Conservation (phyloP, 345 rosid species). For the Sisymbrium altissimum region DNA sequence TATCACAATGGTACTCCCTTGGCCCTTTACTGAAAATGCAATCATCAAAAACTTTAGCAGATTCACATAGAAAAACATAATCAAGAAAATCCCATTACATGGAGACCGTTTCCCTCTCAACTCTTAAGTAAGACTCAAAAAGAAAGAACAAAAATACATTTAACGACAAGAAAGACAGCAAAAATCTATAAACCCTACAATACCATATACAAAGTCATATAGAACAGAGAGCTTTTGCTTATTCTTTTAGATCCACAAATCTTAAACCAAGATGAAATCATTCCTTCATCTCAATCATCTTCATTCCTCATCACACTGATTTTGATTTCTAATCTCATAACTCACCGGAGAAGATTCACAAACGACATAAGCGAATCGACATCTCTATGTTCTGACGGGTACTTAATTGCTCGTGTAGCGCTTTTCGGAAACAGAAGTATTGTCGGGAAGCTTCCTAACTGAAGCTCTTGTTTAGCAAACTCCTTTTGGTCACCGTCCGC, state of each 20-base stretch:
- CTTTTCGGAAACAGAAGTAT: slow-evolving; percentile 76
- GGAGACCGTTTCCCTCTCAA: background rate
- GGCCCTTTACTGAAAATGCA: background rate
- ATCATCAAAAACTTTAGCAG: background rate
- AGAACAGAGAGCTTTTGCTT: slow-evolving; percentile 13
- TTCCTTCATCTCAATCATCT: slow-evolving; percentile 28
- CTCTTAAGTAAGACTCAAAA: background rate
- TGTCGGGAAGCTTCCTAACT: slow-evolving; percentile 85
- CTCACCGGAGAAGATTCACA: slow-evolving; percentile 72
- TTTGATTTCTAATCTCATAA: background rate
- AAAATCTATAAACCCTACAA: slow-evolving; percentile 19
- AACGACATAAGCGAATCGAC: slow-evolving; percentile 82
- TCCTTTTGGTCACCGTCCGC: slow-evolving; percentile 90
- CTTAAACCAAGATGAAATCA: slow-evolving; percentile 26
- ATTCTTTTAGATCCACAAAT: slow-evolving; percentile 8
- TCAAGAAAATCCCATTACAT: background rate
- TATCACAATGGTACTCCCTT: background rate
- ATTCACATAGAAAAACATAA: background rate
- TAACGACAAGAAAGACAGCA: background rate
- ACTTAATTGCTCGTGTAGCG: slow-evolving; percentile 67
- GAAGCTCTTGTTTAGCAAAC: slow-evolving; percentile 68
- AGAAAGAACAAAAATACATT: background rate
- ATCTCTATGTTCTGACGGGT: slow-evolving; percentile 87
- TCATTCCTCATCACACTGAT: background rate
- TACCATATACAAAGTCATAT: slow-evolving; percentile 28